Conservation (phyloP, 805 yeast species). For the Yarrowia sp. region DNA sequence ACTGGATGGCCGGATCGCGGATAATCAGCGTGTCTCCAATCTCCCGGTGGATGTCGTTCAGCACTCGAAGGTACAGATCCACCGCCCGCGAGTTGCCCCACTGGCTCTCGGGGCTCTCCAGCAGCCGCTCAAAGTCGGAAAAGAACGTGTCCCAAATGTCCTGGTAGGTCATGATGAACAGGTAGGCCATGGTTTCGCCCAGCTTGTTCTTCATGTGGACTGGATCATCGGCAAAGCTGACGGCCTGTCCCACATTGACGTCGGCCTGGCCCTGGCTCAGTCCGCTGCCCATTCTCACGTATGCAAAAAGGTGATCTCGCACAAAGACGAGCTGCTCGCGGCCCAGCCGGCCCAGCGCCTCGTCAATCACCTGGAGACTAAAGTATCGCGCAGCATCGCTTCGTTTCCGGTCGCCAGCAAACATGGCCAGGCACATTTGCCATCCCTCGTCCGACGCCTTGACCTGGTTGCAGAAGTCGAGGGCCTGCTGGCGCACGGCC, state of each 20-base stretch:
- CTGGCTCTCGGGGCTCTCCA: conserved; percentile 46
- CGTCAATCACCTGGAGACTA: conserved; percentile 72
- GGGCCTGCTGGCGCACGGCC: conserved; percentile 63
- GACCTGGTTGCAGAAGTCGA: conserved; percentile 55
- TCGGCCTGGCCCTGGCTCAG: conserved; percentile 44
- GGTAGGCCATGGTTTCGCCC: conserved; percentile 60
- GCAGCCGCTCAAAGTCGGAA: conserved; percentile 56
- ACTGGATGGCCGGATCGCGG: conserved; percentile 64
- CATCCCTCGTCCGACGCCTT: conserved; percentile 57
- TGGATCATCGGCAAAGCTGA: conserved; percentile 49
- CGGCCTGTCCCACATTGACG: conserved; percentile 43
- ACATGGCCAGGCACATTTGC: conserved; percentile 55
- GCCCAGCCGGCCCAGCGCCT: conserved; percentile 56
- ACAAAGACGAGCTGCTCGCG: conserved; percentile 57
- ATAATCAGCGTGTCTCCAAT: conserved; percentile 90
- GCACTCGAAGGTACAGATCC: conserved; percentile 78
- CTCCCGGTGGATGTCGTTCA: conserved; percentile 81
- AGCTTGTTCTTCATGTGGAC: conserved; percentile 61
- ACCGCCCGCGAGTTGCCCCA: conserved; percentile 55
- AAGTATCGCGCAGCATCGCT: conserved; percentile 69
- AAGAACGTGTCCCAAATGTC: conserved; percentile 60
- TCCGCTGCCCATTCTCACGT: conserved; percentile 47
- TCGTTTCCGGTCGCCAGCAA: conserved; percentile 51
- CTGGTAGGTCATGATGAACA: conserved; percentile 60
- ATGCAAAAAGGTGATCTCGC: conserved; percentile 58